A percentile compares a stretch with the other conserved stretches of the same genome.
These are phyloP conservation scores for Pseudogymnoascus sp. DNA, from an alignment of 2,329 filamentous ascomycete species.

Conservation along the genomic window DNA sequence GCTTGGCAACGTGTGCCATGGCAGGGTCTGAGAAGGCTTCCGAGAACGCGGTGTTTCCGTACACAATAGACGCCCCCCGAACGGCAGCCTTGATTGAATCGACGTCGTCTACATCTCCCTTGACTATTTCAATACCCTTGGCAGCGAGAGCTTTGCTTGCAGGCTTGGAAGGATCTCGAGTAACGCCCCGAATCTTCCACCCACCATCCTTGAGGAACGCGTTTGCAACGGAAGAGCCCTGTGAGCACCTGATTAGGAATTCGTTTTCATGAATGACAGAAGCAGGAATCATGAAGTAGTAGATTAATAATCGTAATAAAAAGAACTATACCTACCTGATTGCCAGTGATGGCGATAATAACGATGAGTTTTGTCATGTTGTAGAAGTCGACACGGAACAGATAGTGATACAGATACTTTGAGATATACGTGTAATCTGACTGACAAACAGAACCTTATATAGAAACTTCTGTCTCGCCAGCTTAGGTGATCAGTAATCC, in stretches of 20 bases:
- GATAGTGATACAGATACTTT: neutral
- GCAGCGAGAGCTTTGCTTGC: constrained; percentile 33
- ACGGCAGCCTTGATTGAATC: neutral
- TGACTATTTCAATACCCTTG: constrained; percentile 38
- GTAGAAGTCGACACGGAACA: neutral
- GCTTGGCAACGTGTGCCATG: neutral
- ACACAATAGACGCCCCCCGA: neutral
- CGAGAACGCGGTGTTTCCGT: neutral
- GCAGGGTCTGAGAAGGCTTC: neutral
- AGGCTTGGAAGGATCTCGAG: constrained; percentile 37
- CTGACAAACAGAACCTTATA: neutral
- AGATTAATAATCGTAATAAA: neutral
- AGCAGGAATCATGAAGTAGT: neutral
- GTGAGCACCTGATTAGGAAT: constrained; percentile 15
- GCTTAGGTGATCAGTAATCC: neutral
- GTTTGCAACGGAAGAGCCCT: constrained; percentile 41
- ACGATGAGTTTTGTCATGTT: constrained; percentile 14
- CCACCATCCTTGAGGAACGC: constrained; percentile 37
- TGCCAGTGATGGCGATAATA: constrained; percentile 10
- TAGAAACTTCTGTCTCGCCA: neutral
- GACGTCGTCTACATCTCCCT: constrained; percentile 9
- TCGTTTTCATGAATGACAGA: neutral
- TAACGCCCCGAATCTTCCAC: constrained; percentile 41
- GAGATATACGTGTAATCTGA: neutral
- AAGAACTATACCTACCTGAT: neutral